Evolutionary conservation across 2,329 filamentous ascomycete genomes (phyloP).

Genomic region (Cadophora sp.): DNA sequence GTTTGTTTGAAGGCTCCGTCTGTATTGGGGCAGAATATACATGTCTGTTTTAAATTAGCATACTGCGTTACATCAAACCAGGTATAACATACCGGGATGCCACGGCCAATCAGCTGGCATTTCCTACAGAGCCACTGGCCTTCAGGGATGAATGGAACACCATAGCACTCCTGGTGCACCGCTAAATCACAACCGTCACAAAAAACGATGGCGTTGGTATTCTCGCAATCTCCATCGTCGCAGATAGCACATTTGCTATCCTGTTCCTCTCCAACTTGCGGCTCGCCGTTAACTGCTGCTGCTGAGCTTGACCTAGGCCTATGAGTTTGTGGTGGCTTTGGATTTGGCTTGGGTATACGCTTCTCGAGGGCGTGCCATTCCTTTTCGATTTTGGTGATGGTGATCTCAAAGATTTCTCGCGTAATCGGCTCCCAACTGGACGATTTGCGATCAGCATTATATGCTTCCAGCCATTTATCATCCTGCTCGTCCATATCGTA

Average conservation of each 20-base stretch:
- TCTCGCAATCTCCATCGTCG: slow-evolving; percentile 99
- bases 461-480: slow-evolving; percentile 89
- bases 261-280: slow-evolving; percentile 86
- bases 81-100: slow-evolving; percentile 71
- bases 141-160: slow-evolving; percentile 97
- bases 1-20: slow-evolving; percentile 99
- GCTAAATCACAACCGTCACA: slow-evolving; percentile 98
- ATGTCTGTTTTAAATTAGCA: slow-evolving; percentile 63
- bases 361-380: slow-evolving; percentile 98
- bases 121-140: slow-evolving; percentile 98
- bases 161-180: slow-evolving; percentile 98
- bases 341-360: slow-evolving; percentile 94
- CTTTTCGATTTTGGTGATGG: slow-evolving; percentile 98
- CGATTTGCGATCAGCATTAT: slow-evolving; percentile 78
- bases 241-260: slow-evolving; percentile 98
- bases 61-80: background rate
- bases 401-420: slow-evolving; percentile 94
- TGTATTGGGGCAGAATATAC: slow-evolving; percentile 97
- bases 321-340: slow-evolving; percentile 94
- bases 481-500: slow-evolving; percentile 99
- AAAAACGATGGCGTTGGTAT: slow-evolving; percentile 98
- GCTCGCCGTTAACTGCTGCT: slow-evolving; percentile 93
- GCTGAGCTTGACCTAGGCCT: slow-evolving; percentile 91
- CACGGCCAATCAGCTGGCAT: slow-evolving; percentile 92
- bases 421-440: slow-evolving; percentile 83